A percentile compares a stretch with the other conserved stretches of the same genome.
Evolutionary conservation across 2,329 filamentous ascomycete genomes (phyloP).

Genomic region (Beauveria sp.): DNA sequence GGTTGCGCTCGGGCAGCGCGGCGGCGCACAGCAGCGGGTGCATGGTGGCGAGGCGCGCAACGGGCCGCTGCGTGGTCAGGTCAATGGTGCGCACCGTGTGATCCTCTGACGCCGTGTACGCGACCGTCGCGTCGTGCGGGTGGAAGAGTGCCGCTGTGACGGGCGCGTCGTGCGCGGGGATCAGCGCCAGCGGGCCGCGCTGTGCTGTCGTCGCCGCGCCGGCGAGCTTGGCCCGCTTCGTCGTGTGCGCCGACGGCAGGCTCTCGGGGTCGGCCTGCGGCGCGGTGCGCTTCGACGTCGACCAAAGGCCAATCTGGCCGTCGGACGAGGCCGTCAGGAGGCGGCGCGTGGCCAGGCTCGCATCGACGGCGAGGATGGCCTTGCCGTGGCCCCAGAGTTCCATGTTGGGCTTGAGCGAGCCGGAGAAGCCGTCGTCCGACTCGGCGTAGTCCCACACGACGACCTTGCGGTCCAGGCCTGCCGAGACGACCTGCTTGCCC

Average conservation of each 20-base stretch:
- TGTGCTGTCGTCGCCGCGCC: conserved; percentile 45
- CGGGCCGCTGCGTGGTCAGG: conserved; percentile 68
- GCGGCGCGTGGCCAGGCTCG: conserved; percentile 64
- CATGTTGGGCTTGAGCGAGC: conserved; percentile 60
- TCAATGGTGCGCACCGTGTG: conserved; percentile 89
- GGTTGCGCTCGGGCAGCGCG: conserved; percentile 58
- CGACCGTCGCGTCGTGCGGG: conserved; percentile 74
- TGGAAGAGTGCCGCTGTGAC: conserved; percentile 82
- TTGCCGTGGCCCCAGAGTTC: conserved; percentile 79
- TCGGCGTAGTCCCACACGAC: conserved; percentile 85
- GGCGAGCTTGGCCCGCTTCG: conserved; percentile 69
- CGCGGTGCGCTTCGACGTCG: conserved; percentile 65
- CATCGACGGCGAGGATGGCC: conserved; percentile 65
- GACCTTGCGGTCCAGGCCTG: conserved; percentile 76
- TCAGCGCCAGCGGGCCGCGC: conserved; percentile 69
- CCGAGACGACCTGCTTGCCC: conserved; percentile 69
- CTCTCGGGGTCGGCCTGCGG: conserved; percentile 64
- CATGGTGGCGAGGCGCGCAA: conserved; percentile 75
- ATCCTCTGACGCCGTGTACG: conserved; percentile 86
- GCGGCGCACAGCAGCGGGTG: conserved; percentile 75
- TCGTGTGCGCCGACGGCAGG: conserved; percentile 57
- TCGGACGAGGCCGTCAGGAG: conserved; percentile 83
- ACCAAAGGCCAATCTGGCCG: conserved; percentile 82
- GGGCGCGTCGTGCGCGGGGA: conserved; percentile 63
- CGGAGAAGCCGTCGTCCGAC: conserved; percentile 49